These are phyloP conservation scores for Agroathelia rolfsii DNA, from an alignment of 1,284 basidiomycete genomes.

Conservation along the genomic window DNA sequence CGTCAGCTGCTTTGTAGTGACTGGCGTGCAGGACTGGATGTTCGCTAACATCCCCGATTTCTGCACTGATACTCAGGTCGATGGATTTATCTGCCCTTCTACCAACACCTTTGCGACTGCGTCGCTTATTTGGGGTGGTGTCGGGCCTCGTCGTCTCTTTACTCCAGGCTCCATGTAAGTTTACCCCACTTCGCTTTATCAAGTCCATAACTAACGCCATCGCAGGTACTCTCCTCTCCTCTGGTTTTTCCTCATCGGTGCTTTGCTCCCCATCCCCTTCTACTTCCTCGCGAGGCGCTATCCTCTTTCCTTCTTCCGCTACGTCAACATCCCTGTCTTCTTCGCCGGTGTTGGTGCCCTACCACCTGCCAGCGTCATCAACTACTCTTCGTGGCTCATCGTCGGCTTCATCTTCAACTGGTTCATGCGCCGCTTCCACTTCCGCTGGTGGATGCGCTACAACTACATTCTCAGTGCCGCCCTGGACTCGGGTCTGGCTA, in stretches of 20 bases:
- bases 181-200: conserved; percentile 2
- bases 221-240: conserved; percentile 43
- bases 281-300: conserved; percentile 72
- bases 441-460: conserved; percentile 86
- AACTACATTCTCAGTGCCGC: conserved; percentile 75
- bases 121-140: conserved; percentile 72
- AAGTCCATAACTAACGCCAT: conserved; percentile 8
- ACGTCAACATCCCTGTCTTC: conserved; percentile 73
- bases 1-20: conserved; percentile 49
- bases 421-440: conserved; percentile 65
- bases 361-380: conserved; percentile 72
- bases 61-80: conserved; percentile 50
- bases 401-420: conserved; percentile 77
- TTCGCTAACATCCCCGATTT: conserved; percentile 64
- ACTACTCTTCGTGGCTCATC: conserved; percentile 67
- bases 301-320: conserved; percentile 69
- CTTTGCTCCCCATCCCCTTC: conserved; percentile 67
- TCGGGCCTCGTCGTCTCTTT: conserved; percentile 69
- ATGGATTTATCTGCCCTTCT: conserved; percentile 59
- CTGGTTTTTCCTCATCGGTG: conserved; percentile 73
- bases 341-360: conserved; percentile 55
- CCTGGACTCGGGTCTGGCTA: conserved; percentile 56
- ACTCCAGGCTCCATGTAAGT: conserved; percentile 45
- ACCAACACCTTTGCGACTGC: conserved; percentile 59
- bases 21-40: conserved; percentile 64